Evolutionary conservation across 768 basidiomycete species (phyloP).

Genomic region (Naematelia aurantialba): DNA sequence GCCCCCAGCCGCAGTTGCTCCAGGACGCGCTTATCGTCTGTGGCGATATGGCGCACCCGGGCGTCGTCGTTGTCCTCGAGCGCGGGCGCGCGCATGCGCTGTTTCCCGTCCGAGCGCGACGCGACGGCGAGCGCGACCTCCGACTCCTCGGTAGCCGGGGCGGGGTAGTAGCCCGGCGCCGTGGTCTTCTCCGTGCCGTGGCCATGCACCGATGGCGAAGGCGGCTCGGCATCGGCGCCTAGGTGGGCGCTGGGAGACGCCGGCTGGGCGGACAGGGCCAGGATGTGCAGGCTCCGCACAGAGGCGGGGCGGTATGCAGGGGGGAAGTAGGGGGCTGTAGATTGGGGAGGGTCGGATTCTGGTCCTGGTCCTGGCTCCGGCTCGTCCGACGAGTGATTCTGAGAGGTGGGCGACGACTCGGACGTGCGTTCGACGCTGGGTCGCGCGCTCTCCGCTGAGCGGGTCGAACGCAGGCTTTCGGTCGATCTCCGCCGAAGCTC

Average conservation of each 20-base stretch:
- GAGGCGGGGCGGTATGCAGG: conserved; percentile 46
- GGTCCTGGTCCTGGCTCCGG: not conserved
- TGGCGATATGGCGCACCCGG: conserved; percentile 41
- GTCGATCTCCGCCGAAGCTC: not conserved
- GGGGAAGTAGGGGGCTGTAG: conserved; percentile 28
- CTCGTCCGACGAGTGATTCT: not conserved
- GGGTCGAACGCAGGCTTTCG: not conserved
- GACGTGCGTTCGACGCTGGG: not conserved
- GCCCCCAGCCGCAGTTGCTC: conserved; percentile 42
- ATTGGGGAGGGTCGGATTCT: not conserved
- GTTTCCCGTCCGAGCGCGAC: conserved; percentile 30
- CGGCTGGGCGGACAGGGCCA: conserved; percentile 2
- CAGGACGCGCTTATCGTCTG: conserved; percentile 47
- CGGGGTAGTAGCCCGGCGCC: conserved; percentile 47
- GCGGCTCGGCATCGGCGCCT: not conserved
- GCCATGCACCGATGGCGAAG: not conserved
- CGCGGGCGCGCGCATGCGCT: conserved; percentile 16
- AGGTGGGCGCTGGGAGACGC: not conserved
- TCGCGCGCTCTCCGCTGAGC: not conserved
- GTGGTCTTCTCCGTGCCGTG: conserved; percentile 28
- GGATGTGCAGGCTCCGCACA: conserved; percentile 16
- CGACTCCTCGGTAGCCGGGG: conserved; percentile 43
- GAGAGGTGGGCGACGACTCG: conserved; percentile 6
- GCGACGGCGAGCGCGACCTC: conserved; percentile 44
- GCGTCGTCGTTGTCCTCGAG: conserved; percentile 15